Evolutionary conservation across 73 alveolate species (phyloP), one percentile per base, ranked within the genome.

Genomic region (Paraurostyla sp.): DNA sequence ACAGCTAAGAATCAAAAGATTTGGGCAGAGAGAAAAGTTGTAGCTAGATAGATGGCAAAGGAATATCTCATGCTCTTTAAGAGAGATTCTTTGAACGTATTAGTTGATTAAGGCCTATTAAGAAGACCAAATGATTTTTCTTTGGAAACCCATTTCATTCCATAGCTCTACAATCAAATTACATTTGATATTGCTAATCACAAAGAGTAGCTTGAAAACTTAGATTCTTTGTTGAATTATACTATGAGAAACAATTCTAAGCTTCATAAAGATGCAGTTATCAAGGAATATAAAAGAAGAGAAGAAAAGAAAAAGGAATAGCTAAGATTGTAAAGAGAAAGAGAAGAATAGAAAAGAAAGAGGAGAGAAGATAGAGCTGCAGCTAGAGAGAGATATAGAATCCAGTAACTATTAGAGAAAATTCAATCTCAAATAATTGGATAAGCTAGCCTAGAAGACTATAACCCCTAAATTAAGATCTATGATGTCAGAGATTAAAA

Each of bases 401-500:
- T 91, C 51, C 65, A 54, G n/a, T 38, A 71, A 20, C 89, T 91
- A 22, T 49, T 65, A 13, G 91, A 91, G 23, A 69, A 59, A 38
- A 76, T 91, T 42, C 11, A 30, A 33, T 16, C 43, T 0, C 32
- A 40, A 33, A 49, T 84, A 38, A 43, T 83, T 15, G 75, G 49
- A 16, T 40, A 62, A 23, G 78, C 91, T 32, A 40, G 42, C 22
- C 60, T 86, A 6, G 96, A 91, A 38, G 91, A 57, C 11, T 91
- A 58, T 45, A 57, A 83, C 48, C 96, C 96, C 0, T 38, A 75
- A 43, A 73, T 75, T 30, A 59, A 62, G 48, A 58, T 91, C 45
- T 91, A 60, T 57, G 96, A 91, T 84, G 89, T 91, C 42, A 51
- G 96, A 43, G 96, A 91, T 58, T 91, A 90, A 7, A 50, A 71